Percentiles rank a stretch among this genome's conserved stretches.
Conservation (phyloP, 768 basidiomycete genomes). For the Russula compacta region DNA sequence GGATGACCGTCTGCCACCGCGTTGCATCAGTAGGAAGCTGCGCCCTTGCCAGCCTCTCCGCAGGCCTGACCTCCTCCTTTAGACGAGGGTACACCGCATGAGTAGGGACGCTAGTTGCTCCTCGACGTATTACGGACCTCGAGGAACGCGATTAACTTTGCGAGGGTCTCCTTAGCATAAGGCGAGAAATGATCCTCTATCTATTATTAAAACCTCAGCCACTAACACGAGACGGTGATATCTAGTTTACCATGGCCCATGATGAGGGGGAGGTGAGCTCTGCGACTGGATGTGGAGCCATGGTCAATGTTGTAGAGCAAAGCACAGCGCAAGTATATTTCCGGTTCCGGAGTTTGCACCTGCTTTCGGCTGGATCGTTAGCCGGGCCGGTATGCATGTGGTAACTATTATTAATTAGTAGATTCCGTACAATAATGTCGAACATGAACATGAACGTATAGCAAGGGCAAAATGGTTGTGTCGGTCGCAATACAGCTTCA, state of each 20-base stretch:
- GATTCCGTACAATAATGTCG: not conserved
- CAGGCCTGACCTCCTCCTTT: constrained; percentile 84
- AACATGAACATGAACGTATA: not conserved
- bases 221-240: not conserved
- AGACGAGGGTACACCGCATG: not conserved
- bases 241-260: constrained; percentile 66
- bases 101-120: not conserved
- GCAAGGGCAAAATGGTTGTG: not conserved
- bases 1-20: constrained; percentile 81
- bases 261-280: constrained; percentile 76
- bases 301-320: constrained; percentile 15
- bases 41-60: constrained; percentile 63
- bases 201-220: constrained; percentile 30
- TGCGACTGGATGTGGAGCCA: constrained; percentile 62
- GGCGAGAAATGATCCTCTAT: constrained; percentile 90
- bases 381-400: not conserved
- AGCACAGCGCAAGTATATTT: not conserved
- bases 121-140: constrained; percentile 40
- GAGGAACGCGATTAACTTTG: constrained; percentile 76
- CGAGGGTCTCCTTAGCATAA: constrained; percentile 78
- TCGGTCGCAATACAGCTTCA: constrained; percentile 7
- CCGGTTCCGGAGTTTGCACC: not conserved
- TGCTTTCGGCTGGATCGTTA: not conserved
- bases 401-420: not conserved
- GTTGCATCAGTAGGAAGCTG: constrained; percentile 69